Evolutionary conservation across 495 filamentous ascomycete genomes (phyloP).

Genomic region (Talaromyces proteolyticus): DNA sequence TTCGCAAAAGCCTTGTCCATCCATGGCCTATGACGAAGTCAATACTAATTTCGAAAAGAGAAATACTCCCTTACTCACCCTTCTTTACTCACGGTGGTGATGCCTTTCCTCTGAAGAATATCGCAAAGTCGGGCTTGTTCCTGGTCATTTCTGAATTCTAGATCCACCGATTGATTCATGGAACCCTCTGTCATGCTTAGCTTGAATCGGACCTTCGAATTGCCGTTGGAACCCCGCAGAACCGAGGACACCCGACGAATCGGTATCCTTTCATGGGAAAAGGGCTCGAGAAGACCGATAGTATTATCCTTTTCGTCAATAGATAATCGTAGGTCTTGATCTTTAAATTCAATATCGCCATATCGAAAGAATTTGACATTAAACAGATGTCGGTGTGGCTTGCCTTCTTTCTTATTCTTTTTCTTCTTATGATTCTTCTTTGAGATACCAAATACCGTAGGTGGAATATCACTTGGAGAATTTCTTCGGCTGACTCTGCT

Average conservation of each 20-base stretch:
- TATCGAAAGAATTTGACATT: constrained; percentile 16
- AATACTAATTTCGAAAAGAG: constrained; percentile 2
- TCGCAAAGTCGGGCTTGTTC: constrained; percentile 15
- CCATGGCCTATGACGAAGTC: constrained; percentile 17
- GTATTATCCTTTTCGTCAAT: constrained; percentile 8
- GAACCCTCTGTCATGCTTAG: constrained; percentile 17
- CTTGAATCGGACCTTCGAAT: constrained; percentile 28
- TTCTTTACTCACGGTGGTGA: constrained; percentile 13
- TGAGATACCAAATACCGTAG: constrained; percentile 17
- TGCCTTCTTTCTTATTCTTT: constrained; percentile 6
- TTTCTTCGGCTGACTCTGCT: neutral
- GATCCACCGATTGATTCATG: constrained; percentile 19
- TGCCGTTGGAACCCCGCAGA: constrained; percentile 13
- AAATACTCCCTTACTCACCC: constrained; percentile 14
- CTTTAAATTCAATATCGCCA: constrained; percentile 9
- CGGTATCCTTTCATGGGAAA: constrained; percentile 8
- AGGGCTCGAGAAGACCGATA: constrained; percentile 1
- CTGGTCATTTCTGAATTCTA: constrained; percentile 23
- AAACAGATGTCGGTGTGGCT: constrained; percentile 6
- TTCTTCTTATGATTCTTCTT: constrained; percentile 8
- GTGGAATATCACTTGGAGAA: constrained; percentile 28
- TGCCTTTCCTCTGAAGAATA: constrained; percentile 6
- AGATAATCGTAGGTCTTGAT: constrained; percentile 6
- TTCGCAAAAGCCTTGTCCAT: constrained; percentile 32
- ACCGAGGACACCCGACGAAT: constrained; percentile 16